phyloP scores from a whole-genome alignment of 2,329 filamentous ascomycete species.

The Calonectria crousiana region DNA sequence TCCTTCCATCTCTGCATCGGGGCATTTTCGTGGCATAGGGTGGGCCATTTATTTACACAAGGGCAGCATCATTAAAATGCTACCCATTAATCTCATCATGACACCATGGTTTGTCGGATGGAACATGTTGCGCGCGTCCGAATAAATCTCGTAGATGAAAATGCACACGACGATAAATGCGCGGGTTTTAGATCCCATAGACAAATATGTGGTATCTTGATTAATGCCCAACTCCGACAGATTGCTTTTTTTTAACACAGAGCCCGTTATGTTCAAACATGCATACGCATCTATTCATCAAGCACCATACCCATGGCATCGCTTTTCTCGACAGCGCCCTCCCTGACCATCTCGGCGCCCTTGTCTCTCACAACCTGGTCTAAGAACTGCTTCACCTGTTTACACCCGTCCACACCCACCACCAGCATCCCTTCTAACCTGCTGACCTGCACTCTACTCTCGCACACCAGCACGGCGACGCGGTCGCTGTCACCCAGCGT shows the following conservation, averaged over 20 bases:
- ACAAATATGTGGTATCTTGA: conserved; percentile 24
- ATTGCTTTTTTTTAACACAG: conserved; percentile 22
- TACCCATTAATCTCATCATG: not conserved
- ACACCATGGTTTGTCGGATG: not conserved
- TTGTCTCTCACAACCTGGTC: conserved; percentile 83
- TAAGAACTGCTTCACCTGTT: conserved; percentile 83
- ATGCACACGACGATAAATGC: not conserved
- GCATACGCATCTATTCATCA: conserved; percentile 49
- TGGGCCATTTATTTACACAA: not conserved
- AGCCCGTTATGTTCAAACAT: conserved; percentile 25
- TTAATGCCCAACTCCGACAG: conserved; percentile 38
- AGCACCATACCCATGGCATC: conserved; percentile 64
- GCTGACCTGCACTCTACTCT: conserved; percentile 86
- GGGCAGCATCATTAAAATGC: not conserved
- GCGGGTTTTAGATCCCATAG: not conserved
- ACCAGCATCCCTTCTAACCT: conserved; percentile 93
- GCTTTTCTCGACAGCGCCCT: conserved; percentile 64
- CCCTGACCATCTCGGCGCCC: conserved; percentile 73
- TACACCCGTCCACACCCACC: conserved; percentile 92
- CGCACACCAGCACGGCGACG: conserved; percentile 84
- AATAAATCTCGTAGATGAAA: no score
- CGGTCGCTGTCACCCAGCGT: conserved; percentile 81
- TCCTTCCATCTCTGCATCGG: not conserved
- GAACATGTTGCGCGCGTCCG: not conserved
- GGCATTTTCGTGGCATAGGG: not conserved